Base-by-base conservation (phyloP, 345 rosid species). In the Linum tenue region DNA sequence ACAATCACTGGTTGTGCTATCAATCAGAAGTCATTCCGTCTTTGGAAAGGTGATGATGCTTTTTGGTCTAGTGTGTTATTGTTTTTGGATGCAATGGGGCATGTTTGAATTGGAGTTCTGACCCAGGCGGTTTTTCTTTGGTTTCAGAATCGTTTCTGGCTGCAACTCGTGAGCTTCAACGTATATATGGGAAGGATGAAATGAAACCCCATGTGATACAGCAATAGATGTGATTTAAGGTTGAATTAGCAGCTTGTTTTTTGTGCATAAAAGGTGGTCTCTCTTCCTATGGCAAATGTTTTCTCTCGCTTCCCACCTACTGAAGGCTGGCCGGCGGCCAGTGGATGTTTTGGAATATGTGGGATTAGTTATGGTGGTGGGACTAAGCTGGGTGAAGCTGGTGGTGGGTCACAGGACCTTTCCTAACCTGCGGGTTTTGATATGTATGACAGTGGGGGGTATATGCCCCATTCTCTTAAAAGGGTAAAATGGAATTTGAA, bases 131-230 rank as follows among this genome's bases (percentile, higher is more conserved):
- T 40, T 59, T 50, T 37, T 72, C 55, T 37, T 59, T 57, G 31
- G 31, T 22, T 48, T 44, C 76, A 83, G 83, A 79, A 55, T 83
- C 85, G 17, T 83, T 76, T 73, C 61, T 76, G 38, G 85, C 87
- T 71, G 85, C 87, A 62, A 80, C 85, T 37, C 78, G 80, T 35
- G 87, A 78, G 68, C 87, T 83, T 77, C 85, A 83, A 62, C 87
- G 85, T 38, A 83, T 83, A 59, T 80, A 83, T 69, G 84, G 87
- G 15, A 80, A 69, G 44, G 87, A 78, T 68, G 84, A 74, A 55
- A 72, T 69, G 62, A 76, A 75, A 51, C 73, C 31, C 70, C 59
- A 64, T 75, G 37, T 75, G 64, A 41, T 79, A 64, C 61, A 68
- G 69, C 60, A 55, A 71, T 55, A 74, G 60, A 63, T 70, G 39